Base-by-base conservation (phyloP, 2,329 filamentous ascomycete species). In the Cordyceps cicadae region DNA sequence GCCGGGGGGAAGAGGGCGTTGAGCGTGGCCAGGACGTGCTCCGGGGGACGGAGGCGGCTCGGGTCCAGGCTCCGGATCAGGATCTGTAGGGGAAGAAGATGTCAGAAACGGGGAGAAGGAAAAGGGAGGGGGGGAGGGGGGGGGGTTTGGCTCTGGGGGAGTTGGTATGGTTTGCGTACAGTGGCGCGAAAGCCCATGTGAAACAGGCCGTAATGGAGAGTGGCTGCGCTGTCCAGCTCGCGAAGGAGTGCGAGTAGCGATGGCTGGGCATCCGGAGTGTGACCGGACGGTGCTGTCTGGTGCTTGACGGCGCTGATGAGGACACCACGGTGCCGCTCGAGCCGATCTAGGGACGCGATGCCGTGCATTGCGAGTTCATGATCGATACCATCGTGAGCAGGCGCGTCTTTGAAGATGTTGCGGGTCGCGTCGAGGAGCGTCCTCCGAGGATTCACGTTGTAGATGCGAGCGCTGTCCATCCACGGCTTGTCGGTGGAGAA, bases 1-100 rank as follows among this genome's bases (percentile, higher is more conserved):
- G 64, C 59, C 1, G 72, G 61, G 1, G 74, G 71, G 39, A 75
- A 72, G 21, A 76, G 63, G 6, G 74, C 67, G 54, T 76, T 75
- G 26, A 75, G 63, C 7, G 67, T 65, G 24, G 71, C 73, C 39
- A 72, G 66, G 15, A 65, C 62, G 6, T 65, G 59, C 3, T 54
- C 46, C 15, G 29, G 65, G 64, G 54, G 56, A 59, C 19, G 29
- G 11, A 43, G 21, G 48, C 37, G 21, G 62, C 60, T 19, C 61
- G 61, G 11, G 57, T 63, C 37, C 71, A 57, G 29, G 67, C 63
- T 3, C 67, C 50, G 55, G 3, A 72, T 64, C 11, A 74, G 64
- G 19, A 69, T 64, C 71, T 74, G n/a, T 5, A 21, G 34, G 6
- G 19, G n/a, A 24, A 29, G 9, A 39, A 43, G 39, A 58, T 54